Conservation (phyloP, 805 yeast species). For the Suhomyces sp. region DNA sequence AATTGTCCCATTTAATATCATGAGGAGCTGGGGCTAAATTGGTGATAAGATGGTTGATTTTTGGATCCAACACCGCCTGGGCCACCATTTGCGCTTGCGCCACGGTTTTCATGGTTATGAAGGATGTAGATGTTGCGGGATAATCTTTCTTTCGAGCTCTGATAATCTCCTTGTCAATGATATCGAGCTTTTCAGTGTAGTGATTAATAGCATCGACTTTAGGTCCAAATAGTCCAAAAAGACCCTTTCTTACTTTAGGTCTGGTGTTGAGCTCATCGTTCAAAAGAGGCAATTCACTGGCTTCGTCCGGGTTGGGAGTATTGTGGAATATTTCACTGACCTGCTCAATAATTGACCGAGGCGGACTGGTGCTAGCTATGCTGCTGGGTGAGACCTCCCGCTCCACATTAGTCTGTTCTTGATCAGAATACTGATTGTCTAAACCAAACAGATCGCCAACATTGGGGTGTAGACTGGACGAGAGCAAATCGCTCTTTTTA, state of each 20-base stretch:
- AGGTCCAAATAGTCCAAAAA: slow-evolving; percentile 61
- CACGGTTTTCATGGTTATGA: slow-evolving; percentile 90
- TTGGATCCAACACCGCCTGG: slow-evolving; percentile 90
- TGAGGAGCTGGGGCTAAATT: slow-evolving; percentile 93
- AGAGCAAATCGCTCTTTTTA: slow-evolving; percentile 26
- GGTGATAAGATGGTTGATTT: slow-evolving; percentile 78
- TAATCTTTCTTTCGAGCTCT: slow-evolving; percentile 66
- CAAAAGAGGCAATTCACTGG: slow-evolving; percentile 21
- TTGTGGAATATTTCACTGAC: slow-evolving; percentile 24
- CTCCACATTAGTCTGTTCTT: slow-evolving; percentile 12
- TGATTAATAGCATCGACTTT: slow-evolving; percentile 79
- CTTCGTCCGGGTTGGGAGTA: slow-evolving; percentile 7
- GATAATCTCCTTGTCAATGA: slow-evolving; percentile 66
- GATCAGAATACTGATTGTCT: slow-evolving; percentile 3
- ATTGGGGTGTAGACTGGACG: slow-evolving; percentile 24
- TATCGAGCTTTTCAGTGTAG: slow-evolving; percentile 64
- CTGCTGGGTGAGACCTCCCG: slow-evolving; percentile 1
- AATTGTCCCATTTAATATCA: slow-evolving; percentile 90
- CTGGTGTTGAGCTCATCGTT: slow-evolving; percentile 38
- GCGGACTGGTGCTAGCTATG: slow-evolving; percentile 1
- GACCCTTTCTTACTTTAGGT: slow-evolving; percentile 62
- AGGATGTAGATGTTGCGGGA: slow-evolving; percentile 86
- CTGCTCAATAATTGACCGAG: slow-evolving; percentile 23
- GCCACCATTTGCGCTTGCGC: slow-evolving; percentile 97
- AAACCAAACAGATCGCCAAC: slow-evolving; percentile 28